Percentiles rank a stretch among this genome's conserved stretches.
phyloP scores from a whole-genome alignment of 768 basidiomycete genomes.

The Auricularia sp. region DNA sequence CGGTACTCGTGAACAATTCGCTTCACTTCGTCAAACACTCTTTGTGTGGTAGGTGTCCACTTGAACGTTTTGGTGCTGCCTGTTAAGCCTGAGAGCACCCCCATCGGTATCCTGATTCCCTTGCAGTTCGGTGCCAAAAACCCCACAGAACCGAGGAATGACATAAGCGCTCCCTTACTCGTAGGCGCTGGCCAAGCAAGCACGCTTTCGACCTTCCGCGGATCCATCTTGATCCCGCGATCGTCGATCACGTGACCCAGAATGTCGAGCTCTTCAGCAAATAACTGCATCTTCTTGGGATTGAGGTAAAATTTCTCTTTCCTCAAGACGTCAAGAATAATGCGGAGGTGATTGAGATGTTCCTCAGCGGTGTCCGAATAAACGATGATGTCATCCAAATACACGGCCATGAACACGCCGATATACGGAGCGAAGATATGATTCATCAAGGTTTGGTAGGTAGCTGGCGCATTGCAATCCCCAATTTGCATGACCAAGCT shows the following conservation, averaged over 20 bases:
- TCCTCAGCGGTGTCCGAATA: constrained; percentile 21
- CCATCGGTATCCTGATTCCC: constrained; percentile 4
- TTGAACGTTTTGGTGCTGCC: neutral
- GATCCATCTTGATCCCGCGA: constrained; percentile 17
- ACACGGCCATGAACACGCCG: constrained; percentile 24
- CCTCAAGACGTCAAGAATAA: constrained; percentile 24
- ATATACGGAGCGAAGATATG: constrained; percentile 24
- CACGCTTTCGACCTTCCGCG: constrained; percentile 13
- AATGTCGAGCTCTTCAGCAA: constrained; percentile 17
- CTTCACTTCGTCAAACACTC: constrained; percentile 13
- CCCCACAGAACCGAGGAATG: constrained; percentile 13
- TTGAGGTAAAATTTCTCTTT: constrained; percentile 28
- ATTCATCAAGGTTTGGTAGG: constrained; percentile 35
- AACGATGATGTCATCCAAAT: constrained; percentile 26
- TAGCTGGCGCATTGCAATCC: constrained; percentile 22
- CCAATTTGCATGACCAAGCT: constrained; percentile 22
- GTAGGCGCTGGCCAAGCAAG: constrained; percentile 14
- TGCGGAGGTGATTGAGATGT: constrained; percentile 19
- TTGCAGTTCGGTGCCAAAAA: constrained; percentile 11
- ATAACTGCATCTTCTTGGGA: constrained; percentile 23
- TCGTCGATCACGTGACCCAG: constrained; percentile 12
- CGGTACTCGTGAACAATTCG: constrained; percentile 2
- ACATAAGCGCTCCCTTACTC: constrained; percentile 6
- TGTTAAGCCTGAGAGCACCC: too few species aligned
- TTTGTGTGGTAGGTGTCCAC: constrained; percentile 10